Percentiles rank a stretch among this genome's conserved stretches.
Evolutionary conservation across 495 filamentous ascomycete genomes (phyloP).

Genomic region (Stereocaulon alpinum): DNA sequence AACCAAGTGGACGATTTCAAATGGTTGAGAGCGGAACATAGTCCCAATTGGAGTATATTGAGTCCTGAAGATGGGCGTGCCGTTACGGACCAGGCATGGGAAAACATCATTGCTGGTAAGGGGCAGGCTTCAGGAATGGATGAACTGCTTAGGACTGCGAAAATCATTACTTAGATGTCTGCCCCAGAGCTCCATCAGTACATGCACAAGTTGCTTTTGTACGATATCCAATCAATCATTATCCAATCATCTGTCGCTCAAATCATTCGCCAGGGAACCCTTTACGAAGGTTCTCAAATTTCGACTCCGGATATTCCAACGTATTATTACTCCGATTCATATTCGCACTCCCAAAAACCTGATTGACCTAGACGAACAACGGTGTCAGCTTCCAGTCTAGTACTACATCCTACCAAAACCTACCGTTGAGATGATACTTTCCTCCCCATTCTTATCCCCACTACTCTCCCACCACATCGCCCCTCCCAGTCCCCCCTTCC

Average conservation of each 20-base stretch:
- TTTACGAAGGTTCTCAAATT: slow-evolving; percentile 65
- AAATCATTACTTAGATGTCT: neutral
- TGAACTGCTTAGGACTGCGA: slow-evolving; percentile 8
- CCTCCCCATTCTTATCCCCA: slow-evolving; percentile 51
- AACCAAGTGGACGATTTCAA: slow-evolving; percentile 93
- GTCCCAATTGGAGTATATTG: slow-evolving; percentile 79
- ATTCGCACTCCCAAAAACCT: slow-evolving; percentile 30
- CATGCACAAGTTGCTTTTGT: neutral
- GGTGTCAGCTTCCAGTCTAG: neutral
- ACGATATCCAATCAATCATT: neutral
- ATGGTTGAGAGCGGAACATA: slow-evolving; percentile 79
- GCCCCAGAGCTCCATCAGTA: too few species aligned
- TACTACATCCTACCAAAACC: slow-evolving; percentile 10
- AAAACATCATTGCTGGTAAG: neutral
- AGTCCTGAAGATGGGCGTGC: slow-evolving; percentile 35
- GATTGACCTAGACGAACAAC: slow-evolving; percentile 32
- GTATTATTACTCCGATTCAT: slow-evolving; percentile 59
- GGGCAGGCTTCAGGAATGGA: neutral
- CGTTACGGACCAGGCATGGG: slow-evolving; percentile 2
- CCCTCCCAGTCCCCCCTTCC: slow-evolving; percentile 53
- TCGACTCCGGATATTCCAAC: slow-evolving; percentile 58
- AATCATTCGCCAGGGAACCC: slow-evolving; percentile 31
- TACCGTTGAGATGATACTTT: slow-evolving; percentile 54
- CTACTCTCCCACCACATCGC: slow-evolving; percentile 89
- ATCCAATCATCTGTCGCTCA: neutral